Base-by-base conservation (phyloP, 495 filamentous ascomycete species). In the Penicillium canescens region DNA sequence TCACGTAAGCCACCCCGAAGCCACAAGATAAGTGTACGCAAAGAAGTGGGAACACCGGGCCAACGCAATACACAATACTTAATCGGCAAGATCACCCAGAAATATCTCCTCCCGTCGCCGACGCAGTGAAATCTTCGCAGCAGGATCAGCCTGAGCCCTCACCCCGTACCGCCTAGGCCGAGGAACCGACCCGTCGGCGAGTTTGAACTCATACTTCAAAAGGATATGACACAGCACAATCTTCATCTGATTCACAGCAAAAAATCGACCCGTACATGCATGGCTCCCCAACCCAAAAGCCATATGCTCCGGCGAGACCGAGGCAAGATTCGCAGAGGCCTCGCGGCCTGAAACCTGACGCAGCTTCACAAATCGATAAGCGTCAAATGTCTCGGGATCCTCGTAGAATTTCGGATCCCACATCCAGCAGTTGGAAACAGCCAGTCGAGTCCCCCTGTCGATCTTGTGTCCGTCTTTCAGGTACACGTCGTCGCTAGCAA, bases 141-240 rank as follows among this genome's bases (percentile, higher is more conserved):
- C 4, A 4, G 11, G 2, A 49, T 49, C 46, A 26, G 46, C 33
- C 16, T 49, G 33, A 3, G 24, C 13, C 10, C 7, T 10, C 37
- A 39, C 18, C 4, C 46, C 46, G 24, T 39, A 38, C 10, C n/a
- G 37, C 13, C 34, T 23, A n/a, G 12, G 4, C 46, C n/a, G 46
- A 36, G 35, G 35, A 26, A 14, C 20, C 7, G 33, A 21, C 21
- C 35, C 21, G 0, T 39, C 46, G n/a, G 35, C 40, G 12, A 42
- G 20, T 24, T 68, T 57, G 20, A 80, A 60, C 13, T 85, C 80
- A 46, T 79, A 84, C 23, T 70, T 69, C 23, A 77, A 51, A 11
- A 85, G 41, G 1, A 78, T 46, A 51, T 76, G 68, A 26, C 40
- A 46, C 42, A 49, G 6, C 5, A 26, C 26, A 56, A 74, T 61